Percentiles rank a stretch among this genome's conserved stretches.
phyloP scores from a whole-genome alignment of 1,139 yeast species.

The Candida tetrigidarum region DNA sequence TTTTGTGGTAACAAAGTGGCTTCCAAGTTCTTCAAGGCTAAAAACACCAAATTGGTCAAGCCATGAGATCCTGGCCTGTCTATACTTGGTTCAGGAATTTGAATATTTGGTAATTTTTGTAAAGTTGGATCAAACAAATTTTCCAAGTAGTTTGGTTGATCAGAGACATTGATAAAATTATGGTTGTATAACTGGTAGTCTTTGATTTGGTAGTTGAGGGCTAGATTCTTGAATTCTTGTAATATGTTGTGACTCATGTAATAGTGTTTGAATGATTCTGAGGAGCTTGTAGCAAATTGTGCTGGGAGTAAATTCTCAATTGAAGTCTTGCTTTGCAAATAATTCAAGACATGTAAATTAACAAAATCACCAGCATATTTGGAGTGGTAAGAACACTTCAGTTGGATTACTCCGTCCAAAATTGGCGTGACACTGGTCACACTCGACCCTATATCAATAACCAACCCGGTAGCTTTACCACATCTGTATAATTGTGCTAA shows the following conservation, averaged over 20 bases:
- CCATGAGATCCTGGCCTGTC: slow-evolving; percentile 48
- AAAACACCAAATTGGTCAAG: slow-evolving; percentile 42
- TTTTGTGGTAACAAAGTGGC: slow-evolving; percentile 32
- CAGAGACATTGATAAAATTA: slow-evolving; percentile 36
- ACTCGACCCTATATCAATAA: slow-evolving; percentile 69
- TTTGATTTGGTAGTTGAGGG: slow-evolving; percentile 25
- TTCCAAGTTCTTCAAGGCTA: slow-evolving; percentile 42
- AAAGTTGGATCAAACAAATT: slow-evolving; percentile 59
- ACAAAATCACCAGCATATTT: slow-evolving; percentile 74
- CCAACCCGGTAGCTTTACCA: slow-evolving; percentile 69
- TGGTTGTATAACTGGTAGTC: slow-evolving; percentile 55
- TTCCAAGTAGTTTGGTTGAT: slow-evolving; percentile 52
- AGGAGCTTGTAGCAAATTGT: slow-evolving; percentile 23
- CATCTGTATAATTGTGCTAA: slow-evolving; percentile 70
- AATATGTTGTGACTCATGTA: slow-evolving; percentile 44
- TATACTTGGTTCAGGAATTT: slow-evolving; percentile 41
- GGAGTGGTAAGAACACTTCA: slow-evolving; percentile 61
- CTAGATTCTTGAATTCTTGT: slow-evolving; percentile 40
- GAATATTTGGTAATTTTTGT: slow-evolving; percentile 34
- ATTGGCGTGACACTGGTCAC: slow-evolving; percentile 70
- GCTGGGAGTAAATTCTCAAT: slow-evolving; percentile 34
- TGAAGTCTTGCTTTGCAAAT: slow-evolving; percentile 34
- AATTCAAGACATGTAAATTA: slow-evolving; percentile 55
- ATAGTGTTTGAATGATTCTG: slow-evolving; percentile 53
- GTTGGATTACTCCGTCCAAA: slow-evolving; percentile 68